A percentile compares a stretch with the other conserved stretches of the same genome.
Evolutionary conservation across 75 land plant genomes (phyloP).

Genomic region (Isoetes taiwanensis): DNA sequence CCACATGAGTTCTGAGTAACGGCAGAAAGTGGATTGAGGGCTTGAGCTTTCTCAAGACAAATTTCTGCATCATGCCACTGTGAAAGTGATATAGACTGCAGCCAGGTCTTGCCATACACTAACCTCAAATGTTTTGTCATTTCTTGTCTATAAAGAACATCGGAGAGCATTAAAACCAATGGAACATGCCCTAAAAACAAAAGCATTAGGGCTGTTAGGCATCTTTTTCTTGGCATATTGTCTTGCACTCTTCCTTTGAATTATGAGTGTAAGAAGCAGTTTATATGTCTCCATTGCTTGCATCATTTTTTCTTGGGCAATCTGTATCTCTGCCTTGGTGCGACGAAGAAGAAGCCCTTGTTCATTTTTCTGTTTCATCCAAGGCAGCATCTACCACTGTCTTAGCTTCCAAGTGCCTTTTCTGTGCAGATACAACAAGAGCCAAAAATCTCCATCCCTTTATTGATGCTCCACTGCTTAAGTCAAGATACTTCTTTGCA

Average conservation of each 20-base stretch:
- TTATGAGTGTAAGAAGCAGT: constrained; percentile 62
- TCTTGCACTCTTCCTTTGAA: constrained; percentile 35
- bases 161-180: not conserved
- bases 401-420: constrained; percentile 69
- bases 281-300: constrained; percentile 63
- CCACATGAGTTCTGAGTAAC: constrained; percentile 57
- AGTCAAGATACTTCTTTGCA: constrained; percentile 50
- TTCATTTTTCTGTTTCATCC: constrained; percentile 72
- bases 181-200: constrained; percentile 8
- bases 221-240: constrained; percentile 20
- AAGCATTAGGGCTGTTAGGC: not conserved
- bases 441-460: constrained; percentile 65
- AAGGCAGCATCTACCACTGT: constrained; percentile 56
- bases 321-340: constrained; percentile 75
- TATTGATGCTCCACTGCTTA: constrained; percentile 52
- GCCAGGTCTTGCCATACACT: constrained; percentile 94
- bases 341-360: constrained; percentile 56
- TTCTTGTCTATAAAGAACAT: constrained; percentile 27
- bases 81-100: constrained; percentile 49
- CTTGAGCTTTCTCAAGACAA: constrained; percentile 73
- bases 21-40: constrained; percentile 43
- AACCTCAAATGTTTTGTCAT: constrained; percentile 47
- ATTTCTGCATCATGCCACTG: constrained; percentile 88
- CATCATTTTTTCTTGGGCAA: constrained; percentile 42
- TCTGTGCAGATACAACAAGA: constrained; percentile 62